Evolutionary conservation across 192 early-diverging fungal species (phyloP), one percentile per base, ranked within the genome.

Genomic region (Phycomyces nitens): DNA sequence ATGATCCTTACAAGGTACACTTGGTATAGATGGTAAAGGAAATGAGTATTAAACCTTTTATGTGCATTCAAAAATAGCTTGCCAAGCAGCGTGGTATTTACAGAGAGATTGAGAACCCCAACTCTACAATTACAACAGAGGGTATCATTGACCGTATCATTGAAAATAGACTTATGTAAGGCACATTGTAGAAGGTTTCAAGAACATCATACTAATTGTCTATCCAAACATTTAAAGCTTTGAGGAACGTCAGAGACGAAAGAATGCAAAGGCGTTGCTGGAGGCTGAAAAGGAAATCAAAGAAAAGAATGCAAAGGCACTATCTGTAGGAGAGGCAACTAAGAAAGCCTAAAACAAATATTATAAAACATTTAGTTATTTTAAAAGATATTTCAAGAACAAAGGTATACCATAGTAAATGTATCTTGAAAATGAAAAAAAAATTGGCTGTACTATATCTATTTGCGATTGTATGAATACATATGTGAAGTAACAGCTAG

Each of bases 71-170:
- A 23, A 42, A 12, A 56, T 69, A 82, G 83, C 68, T 96, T 44
- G 89, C 94, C 38, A 94, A 91, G 76, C 65, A 78, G 34, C 76
- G 81, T 43, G 84, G 79, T 39, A 90, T 96, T 68, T 94, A 89
- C 71, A 69, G 70, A 53, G 87, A 92, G 71, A 86, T 96, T 52
- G 86, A 89, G 42, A 87, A 92, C 44, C 87, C 90, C 26, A 77
- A 82, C 23, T 80, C 82, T 57, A 81, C 84, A 62, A 80, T 95
- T 63, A 93, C 92, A 12, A 95, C 94, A 18, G 84, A 90, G 50
- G 77, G 84, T 9, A 95, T 97, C 60, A 93, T 97, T 64, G 81
- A 87, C 56, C 84, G 95, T 26, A 96, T 97, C 69, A 88, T 97
- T 58, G 88, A 81, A 23, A 88, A 94, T 76, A 80, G 91, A 49